phyloP scores from a whole-genome alignment of 352 stramenopile genomes.

The Phytophthora megakarya region DNA sequence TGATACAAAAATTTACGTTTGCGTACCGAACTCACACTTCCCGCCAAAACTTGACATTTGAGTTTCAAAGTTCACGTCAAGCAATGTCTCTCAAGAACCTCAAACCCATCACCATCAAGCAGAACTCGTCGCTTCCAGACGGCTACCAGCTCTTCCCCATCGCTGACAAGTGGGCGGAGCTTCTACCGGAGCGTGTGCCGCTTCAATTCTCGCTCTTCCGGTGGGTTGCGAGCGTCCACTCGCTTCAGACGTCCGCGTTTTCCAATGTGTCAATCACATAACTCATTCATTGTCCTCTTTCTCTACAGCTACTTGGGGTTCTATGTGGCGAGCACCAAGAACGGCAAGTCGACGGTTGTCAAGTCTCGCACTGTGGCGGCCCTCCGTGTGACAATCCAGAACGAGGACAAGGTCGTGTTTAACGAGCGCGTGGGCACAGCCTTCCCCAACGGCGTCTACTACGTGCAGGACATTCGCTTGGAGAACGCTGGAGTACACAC shows the following conservation, averaged over 20 bases:
- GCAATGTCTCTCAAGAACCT: slow-evolving; percentile 70
- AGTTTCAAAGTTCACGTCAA: slow-evolving; percentile 9
- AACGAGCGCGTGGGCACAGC: slow-evolving; percentile 52
- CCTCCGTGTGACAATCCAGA: slow-evolving; percentile 76
- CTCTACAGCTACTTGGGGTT: slow-evolving; percentile 69
- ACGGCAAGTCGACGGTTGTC: slow-evolving; percentile 68
- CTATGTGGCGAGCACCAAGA: slow-evolving; percentile 66
- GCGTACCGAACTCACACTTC: not conserved
- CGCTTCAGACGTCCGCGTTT: not conserved
- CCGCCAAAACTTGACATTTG: slow-evolving; percentile 2
- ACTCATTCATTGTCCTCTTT: not conserved
- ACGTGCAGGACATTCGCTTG: slow-evolving; percentile 77
- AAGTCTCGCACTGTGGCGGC: slow-evolving; percentile 54
- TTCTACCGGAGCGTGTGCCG: slow-evolving; percentile 64
- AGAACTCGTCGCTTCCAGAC: slow-evolving; percentile 46
- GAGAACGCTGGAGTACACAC: slow-evolving; percentile 65
- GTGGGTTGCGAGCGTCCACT: slow-evolving; percentile 27
- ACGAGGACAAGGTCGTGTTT: slow-evolving; percentile 81
- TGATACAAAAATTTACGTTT: not conserved
- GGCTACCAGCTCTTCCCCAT: slow-evolving; percentile 70
- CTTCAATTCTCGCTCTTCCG: slow-evolving; percentile 81
- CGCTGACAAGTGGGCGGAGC: slow-evolving; percentile 75
- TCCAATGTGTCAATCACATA: not conserved
- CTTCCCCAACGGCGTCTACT: slow-evolving; percentile 82
- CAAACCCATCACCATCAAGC: slow-evolving; percentile 63